Conservation (phyloP, 2,329 filamentous ascomycete genomes). For the Exserohilum rostratum region DNA sequence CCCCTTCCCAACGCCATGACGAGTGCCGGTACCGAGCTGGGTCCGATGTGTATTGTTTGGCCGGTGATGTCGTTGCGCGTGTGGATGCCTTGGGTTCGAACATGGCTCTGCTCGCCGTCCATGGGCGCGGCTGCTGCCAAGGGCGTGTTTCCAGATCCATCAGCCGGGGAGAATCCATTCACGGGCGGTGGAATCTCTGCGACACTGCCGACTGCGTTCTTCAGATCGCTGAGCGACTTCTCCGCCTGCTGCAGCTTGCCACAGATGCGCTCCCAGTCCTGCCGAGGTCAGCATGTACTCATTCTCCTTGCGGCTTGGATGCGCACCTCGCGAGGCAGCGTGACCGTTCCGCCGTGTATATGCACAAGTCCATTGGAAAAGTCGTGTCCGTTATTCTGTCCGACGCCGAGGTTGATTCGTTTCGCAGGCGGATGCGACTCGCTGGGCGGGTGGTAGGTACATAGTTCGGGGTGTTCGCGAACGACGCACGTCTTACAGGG, state of each 20-base stretch:
- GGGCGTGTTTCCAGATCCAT: conserved; percentile 39
- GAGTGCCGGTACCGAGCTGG: conserved; percentile 66
- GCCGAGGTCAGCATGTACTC: conserved; percentile 26
- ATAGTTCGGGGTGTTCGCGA: conserved; percentile 58
- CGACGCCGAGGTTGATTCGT: conserved; percentile 42
- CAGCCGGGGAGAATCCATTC: conserved; percentile 42
- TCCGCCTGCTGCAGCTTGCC: conserved; percentile 56
- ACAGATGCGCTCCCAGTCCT: conserved; percentile 57
- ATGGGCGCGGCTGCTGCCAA: conserved; percentile 44
- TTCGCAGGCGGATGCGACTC: conserved; percentile 50
- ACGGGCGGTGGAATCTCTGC: conserved; percentile 42
- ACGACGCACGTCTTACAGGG: conserved; percentile 59
- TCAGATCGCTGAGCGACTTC: conserved; percentile 54
- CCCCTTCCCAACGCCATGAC: conserved; percentile 58
- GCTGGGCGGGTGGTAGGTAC: conserved; percentile 51
- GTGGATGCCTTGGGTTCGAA: conserved; percentile 63
- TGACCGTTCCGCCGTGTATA: conserved; percentile 48
- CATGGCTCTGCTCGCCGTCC: conserved; percentile 49
- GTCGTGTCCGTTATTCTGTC: conserved; percentile 42
- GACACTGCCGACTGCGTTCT: conserved; percentile 47
- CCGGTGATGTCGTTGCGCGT: conserved; percentile 65
- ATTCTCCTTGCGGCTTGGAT: neutral
- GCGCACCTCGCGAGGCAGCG: conserved; percentile 48
- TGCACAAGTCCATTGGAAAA: conserved; percentile 49
- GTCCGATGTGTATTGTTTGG: conserved; percentile 66